Base-by-base conservation (phyloP, 2,329 filamentous ascomycete genomes). In the Calonectria henricotiae region DNA sequence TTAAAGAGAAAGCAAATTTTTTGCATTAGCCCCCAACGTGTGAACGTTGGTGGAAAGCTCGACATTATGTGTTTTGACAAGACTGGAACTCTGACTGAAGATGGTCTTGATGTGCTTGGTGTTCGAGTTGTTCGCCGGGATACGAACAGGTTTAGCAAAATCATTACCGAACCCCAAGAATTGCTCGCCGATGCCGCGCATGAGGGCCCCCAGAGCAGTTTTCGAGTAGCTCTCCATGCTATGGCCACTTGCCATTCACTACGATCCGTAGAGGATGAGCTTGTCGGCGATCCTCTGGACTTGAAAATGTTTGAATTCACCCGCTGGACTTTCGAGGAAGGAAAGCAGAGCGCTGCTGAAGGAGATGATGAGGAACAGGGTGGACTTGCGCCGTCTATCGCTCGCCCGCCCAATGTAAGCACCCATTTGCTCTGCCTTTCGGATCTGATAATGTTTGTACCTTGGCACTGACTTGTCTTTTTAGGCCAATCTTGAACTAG, bases 271-370 rank as follows among this genome's bases (percentile, higher is more conserved):
- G 95, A 98, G 71, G 92, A 90, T 58, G 95, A 98, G 79, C 89
- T 98, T 46, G 88, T 99, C 39, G 96, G 96, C 1, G 96, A 99
- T 78, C 96, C 97, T 5, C 86, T 99, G 1, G 96, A 99, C 80
- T 87, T 98, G 68, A 98, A 98, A 80, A 99, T 99, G 96, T 99
- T 99, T 80, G 92, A 98, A 74, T 99, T 98, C 76, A 98, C 96
- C 0, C 89, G 89, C 6, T 99, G 96, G 96, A 89, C 90, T 4
- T 99, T 94, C 76, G 93, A 98, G 80, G 96, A 99, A 84, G 94
- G 95, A 2, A 91, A 91, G 54, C 91, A 95, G 75, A 88, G 88
- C 63, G 83, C 87, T 27, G 89, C 87, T 32, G 89, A 89, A 63
- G 87, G 87, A 47, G 90, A 93, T 61, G 92, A 94, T 23, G 94